phyloP scores from a whole-genome alignment of 768 basidiomycete species.

The Pleurotus pulmonarius region DNA sequence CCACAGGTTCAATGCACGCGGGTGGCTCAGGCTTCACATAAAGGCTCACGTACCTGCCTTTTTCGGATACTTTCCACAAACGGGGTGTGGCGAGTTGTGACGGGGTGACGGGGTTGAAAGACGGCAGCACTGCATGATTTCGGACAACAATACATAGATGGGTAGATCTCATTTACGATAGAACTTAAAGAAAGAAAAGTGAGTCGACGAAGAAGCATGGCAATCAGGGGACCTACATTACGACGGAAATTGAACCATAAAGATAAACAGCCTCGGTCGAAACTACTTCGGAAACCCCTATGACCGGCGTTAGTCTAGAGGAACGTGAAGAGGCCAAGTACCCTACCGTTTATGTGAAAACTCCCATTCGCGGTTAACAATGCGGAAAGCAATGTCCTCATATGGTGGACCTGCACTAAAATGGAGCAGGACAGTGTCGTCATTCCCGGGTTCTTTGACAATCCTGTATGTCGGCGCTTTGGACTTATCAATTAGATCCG shows the following conservation, averaged over 20 bases:
- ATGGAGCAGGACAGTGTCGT: conserved; percentile 89
- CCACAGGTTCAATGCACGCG: too few species aligned
- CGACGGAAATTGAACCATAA: conserved; percentile 96
- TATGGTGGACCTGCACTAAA: conserved; percentile 98
- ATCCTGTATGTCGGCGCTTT: conserved; percentile 97
- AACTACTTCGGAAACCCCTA: conserved; percentile 94
- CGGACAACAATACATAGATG: not conserved
- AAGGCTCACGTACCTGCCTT: too few species aligned
- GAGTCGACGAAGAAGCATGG: conserved; percentile 4
- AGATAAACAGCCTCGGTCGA: conserved; percentile 94
- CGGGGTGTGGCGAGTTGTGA: too few species aligned
- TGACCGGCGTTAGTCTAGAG: conserved; percentile 1
- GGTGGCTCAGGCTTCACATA: too few species aligned
- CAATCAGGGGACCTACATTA: conserved; percentile 57
- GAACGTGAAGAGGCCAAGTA: not conserved
- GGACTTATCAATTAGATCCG: conserved; percentile 96
- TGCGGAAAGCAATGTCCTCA: conserved; percentile 97
- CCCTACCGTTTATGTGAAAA: conserved; percentile 91
- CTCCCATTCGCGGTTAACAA: conserved; percentile 98
- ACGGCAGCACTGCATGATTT: not conserved
- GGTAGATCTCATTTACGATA: conserved; percentile 4
- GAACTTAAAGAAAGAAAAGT: not conserved
- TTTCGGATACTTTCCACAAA: too few species aligned
- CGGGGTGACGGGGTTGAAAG: not conserved
- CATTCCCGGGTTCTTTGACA: conserved; percentile 89